Conservation (phyloP, 345 rosid genomes). For the Lepidium didymum region DNA sequence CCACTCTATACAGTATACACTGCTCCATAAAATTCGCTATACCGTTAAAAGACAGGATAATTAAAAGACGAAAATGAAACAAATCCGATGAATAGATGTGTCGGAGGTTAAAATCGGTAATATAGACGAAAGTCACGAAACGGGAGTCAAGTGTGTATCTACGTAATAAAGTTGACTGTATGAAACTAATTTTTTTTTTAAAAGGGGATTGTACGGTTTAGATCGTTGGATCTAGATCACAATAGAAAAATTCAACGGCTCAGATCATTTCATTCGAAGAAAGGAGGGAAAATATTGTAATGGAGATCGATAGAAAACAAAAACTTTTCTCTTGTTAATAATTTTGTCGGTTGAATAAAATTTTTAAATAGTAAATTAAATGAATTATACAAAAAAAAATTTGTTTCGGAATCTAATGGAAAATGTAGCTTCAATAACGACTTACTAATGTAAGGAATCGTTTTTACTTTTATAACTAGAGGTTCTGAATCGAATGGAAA, state of each 20-base stretch:
- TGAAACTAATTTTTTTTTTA: no score
- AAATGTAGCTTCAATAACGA: neutral
- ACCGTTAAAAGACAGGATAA: conserved; percentile 32
- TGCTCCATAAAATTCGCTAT: conserved; percentile 33
- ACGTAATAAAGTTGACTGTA: conserved; percentile 16
- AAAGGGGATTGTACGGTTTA: conserved; percentile 46
- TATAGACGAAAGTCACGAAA: conserved; percentile 1
- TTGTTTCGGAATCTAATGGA: no score
- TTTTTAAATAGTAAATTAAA: neutral
- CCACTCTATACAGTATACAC: neutral
- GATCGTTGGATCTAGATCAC: conserved; percentile 60
- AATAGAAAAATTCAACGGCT: conserved; percentile 31
- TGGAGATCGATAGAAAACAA: neutral
- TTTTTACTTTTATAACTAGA: no score
- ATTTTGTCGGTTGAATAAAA: conserved; percentile 19
- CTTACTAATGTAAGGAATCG: no score
- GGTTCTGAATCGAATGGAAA: no score
- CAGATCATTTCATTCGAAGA: conserved; percentile 7
- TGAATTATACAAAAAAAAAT: neutral
- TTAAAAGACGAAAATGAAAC: neutral
- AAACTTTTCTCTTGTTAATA: neutral
- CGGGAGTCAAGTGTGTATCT: conserved; percentile 18
- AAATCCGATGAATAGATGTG: neutral
- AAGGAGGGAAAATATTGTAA: neutral
- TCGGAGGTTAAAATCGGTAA: conserved; percentile 20